Base-by-base conservation (phyloP, 192 early-diverging fungal genomes). In the Coemansia biformis region DNA sequence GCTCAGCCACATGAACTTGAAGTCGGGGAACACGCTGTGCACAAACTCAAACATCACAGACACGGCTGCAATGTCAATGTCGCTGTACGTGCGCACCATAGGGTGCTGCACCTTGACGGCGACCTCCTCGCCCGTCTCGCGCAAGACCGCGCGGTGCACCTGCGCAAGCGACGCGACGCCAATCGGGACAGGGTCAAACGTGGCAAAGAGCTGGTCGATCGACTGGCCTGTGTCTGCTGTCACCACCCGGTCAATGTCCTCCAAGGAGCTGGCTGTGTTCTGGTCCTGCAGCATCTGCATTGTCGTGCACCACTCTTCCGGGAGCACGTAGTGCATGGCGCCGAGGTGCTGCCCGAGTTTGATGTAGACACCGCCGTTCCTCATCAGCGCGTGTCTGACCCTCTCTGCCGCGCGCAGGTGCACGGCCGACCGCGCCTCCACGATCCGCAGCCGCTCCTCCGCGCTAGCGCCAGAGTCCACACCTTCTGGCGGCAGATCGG, bases 101-200 rank as follows among this genome's bases (percentile, higher is more conserved):
- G 89, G 87, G 43, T 97, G 93, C 62, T 97, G 92, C 24, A 97
- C 75, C 62, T 97, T 97, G 62, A 97, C 86, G 1, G 93, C 93
- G 5, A 97, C 92, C 47, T 81, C 78, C n/a, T 75, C 57, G 14
- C 85, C 83, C 5, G 71, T 79, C 15, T 59, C 45, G 12, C 78
- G 60, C 22, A 94, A 64, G 26, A 67, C 79, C 0, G 90, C 93
- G 17, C 79, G 75, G 51, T 97, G 93, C 6, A 97, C 93, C 47
- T 97, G 93, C 3, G 93, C 93, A 22, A 97, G 70, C 2, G 91
- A 93, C 6, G 92, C 93, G 8, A 92, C 88, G n/a, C 93, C 93
- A 28, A 97, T 77, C 0, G 93, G 93, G 8, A 65, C 60, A 31
- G 79, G 75, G 43, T 97, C 89, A 59, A 97, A 97, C 12, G 72